Evolutionary conservation across 2,329 filamentous ascomycete species (phyloP), one percentile per base, ranked within the genome.

Genomic region (Thelonectria olida): DNA sequence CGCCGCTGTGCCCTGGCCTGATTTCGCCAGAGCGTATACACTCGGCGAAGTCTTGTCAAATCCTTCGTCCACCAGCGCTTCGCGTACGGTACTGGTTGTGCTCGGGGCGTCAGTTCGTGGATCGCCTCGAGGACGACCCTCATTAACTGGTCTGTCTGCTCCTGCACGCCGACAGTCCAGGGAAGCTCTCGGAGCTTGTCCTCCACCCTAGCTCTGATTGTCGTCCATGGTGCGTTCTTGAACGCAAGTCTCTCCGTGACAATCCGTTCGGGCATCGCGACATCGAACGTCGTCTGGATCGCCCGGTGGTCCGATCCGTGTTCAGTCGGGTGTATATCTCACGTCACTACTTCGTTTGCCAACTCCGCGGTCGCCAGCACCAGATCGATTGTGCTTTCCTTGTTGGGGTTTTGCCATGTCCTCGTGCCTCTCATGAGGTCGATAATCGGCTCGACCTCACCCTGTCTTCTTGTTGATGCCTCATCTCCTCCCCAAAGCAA

Each of bases 291-390:
- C n/a, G n/a, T n/a, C n/a, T n/a, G n/a, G n/a, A n/a, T n/a, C n/a
- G n/a, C 51, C 2, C 64, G 25, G 54, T 78, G 66, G 38, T 79
- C 73, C 2, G 71, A 78, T 23, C 71, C 44, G 58, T 73, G 58
- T 25, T 72, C 68, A 6, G 57, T 70, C 15, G 44, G 13, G 45
- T 65, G 36, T 41, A 65, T 59, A 10, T 19, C 28, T 44, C 57
- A 72, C 34, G 58, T 62, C 19, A 66, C 47, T 15, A 67, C 49
- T n/a, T 42, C 42, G 8, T 61, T 49, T 4, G 58, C 62, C 15
- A 74, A 41, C 28, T 70, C 68, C 7, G 70, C 54, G 7, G 64
- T 66, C 2, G 39, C 63, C 4, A 73, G 65, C 12, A 70, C 62
- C 12, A n/a, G n/a, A n/a, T n/a, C n/a, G n/a, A n/a, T n/a, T n/a